Percentiles rank a stretch among this genome's conserved stretches.
phyloP scores from a whole-genome alignment of 768 basidiomycete species.

The Tylopilus cervinicoccineus region DNA sequence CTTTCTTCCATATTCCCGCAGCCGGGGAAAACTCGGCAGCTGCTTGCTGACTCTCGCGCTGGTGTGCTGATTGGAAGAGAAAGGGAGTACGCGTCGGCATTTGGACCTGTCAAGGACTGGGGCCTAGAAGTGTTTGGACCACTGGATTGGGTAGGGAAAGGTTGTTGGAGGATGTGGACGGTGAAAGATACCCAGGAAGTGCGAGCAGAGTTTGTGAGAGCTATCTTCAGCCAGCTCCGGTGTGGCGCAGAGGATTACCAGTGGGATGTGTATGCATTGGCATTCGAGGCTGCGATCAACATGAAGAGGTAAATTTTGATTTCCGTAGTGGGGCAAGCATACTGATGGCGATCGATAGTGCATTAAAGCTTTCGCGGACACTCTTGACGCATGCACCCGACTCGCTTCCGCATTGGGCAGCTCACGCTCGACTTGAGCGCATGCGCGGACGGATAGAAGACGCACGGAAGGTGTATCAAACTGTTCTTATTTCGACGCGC shows the following conservation, averaged over 20 bases:
- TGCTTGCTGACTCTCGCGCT: slow-evolving; percentile 57
- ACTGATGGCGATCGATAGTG: slow-evolving; percentile 39
- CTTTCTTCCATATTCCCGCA: slow-evolving; percentile 54
- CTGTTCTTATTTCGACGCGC: slow-evolving; percentile 50
- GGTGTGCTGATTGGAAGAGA: slow-evolving; percentile 68
- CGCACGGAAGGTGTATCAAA: slow-evolving; percentile 75
- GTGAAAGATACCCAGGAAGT: slow-evolving; percentile 47
- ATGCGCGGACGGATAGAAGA: slow-evolving; percentile 61
- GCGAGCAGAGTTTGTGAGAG: slow-evolving; percentile 47
- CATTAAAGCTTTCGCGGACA: slow-evolving; percentile 62
- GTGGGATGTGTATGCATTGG: slow-evolving; percentile 64
- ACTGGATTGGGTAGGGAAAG: slow-evolving; percentile 43
- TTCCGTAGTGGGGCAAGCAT: not conserved
- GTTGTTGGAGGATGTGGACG: slow-evolving; percentile 41
- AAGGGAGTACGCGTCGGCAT: slow-evolving; percentile 53
- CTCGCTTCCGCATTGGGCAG: slow-evolving; percentile 65
- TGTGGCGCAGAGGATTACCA: slow-evolving; percentile 45
- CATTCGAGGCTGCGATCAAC: slow-evolving; percentile 61
- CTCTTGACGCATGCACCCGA: slow-evolving; percentile 54
- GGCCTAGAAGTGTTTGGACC: slow-evolving; percentile 47
- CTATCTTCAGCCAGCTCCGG: slow-evolving; percentile 57
- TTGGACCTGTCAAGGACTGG: slow-evolving; percentile 72
- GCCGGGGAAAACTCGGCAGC: slow-evolving; percentile 22
- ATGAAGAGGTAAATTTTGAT: slow-evolving; percentile 47
- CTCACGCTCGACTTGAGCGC: slow-evolving; percentile 72